Evolutionary conservation across 2,329 filamentous ascomycete species (phyloP).

Genomic region (Metarhizium robertsii): DNA sequence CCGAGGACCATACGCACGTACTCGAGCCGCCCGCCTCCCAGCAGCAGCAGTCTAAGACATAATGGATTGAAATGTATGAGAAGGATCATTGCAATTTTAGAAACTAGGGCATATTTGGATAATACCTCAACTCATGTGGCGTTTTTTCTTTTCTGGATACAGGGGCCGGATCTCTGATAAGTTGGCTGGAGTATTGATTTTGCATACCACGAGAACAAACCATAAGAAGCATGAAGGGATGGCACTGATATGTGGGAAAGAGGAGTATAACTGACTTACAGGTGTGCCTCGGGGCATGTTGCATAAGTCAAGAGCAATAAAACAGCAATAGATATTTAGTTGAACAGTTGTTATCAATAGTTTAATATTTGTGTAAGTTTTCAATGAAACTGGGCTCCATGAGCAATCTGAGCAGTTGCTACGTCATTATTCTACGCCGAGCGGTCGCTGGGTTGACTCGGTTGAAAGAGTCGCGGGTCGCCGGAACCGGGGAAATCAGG

Average conservation of each 20-base stretch:
- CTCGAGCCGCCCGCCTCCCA: conserved; percentile 60
- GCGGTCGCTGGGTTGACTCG: not conserved
- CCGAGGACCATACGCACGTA: conserved; percentile 72
- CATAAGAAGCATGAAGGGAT: not conserved
- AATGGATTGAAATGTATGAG: not conserved
- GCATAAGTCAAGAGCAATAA: not conserved
- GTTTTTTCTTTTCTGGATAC: not conserved
- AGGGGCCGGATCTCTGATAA: conserved; percentile 1
- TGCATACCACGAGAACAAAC: not conserved
- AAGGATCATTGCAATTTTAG: not conserved
- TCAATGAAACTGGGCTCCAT: not conserved
- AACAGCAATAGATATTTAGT: not conserved
- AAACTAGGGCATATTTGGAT: not conserved
- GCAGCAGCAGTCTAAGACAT: conserved; percentile 16
- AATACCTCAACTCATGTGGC: not conserved
- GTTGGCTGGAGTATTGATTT: not conserved
- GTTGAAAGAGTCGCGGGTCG: not conserved
- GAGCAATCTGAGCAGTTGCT: not conserved
- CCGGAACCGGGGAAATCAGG: conserved; percentile 26
- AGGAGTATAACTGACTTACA: not conserved
- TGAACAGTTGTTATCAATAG: not conserved
- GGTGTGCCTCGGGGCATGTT: conserved; percentile 1
- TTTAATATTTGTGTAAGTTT: not conserved
- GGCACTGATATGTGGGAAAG: not conserved
- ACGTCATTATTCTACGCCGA: no score